Evolutionary conservation across 139 green algal genomes (phyloP).

Genomic region (Trebouxia sp.): DNA sequence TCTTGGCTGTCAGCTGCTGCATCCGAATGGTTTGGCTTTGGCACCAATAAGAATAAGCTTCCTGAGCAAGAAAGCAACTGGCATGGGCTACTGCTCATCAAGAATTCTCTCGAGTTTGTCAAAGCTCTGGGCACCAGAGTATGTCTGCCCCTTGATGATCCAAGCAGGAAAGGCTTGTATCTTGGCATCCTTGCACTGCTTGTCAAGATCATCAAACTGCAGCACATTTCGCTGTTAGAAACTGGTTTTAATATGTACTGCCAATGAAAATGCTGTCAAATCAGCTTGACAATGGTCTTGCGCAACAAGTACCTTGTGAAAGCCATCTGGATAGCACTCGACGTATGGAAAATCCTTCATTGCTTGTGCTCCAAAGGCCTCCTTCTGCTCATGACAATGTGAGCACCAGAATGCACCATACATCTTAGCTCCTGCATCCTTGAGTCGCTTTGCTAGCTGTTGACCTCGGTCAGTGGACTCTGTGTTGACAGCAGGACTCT

Average conservation of each 20-base stretch:
- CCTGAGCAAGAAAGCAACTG: background rate
- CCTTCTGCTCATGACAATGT: slow-evolving; percentile 96
- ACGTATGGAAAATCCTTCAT: slow-evolving; percentile 93
- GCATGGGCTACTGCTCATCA: background rate
- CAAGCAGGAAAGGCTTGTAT: slow-evolving; percentile 95
- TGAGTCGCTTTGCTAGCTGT: slow-evolving; percentile 67
- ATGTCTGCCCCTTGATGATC: slow-evolving; percentile 83
- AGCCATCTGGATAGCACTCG: slow-evolving; percentile 97
- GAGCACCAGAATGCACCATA: slow-evolving; percentile 99
- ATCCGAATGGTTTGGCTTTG: too few relatives aligned
- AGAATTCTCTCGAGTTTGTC: slow-evolving; percentile 43
- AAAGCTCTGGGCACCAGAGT: slow-evolving; percentile 61
- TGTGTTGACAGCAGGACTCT: slow-evolving; percentile 43
- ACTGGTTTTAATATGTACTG: too few relatives aligned
- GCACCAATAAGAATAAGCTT: too few relatives aligned
- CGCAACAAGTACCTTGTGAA: slow-evolving; percentile 74
- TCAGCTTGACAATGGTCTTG: too few relatives aligned
- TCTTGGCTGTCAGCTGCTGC: too few relatives aligned
- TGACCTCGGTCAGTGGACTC: background rate
- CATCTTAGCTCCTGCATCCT: slow-evolving; percentile 84
- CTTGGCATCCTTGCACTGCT: slow-evolving; percentile 73
- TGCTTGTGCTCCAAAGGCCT: slow-evolving; percentile 81
- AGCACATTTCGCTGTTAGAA: too few relatives aligned
- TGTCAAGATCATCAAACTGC: slow-evolving; percentile 69
- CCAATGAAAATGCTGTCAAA: too few relatives aligned